Conservation (phyloP, 192 early-diverging fungal genomes). For the Backusella parvicylindrica region DNA sequence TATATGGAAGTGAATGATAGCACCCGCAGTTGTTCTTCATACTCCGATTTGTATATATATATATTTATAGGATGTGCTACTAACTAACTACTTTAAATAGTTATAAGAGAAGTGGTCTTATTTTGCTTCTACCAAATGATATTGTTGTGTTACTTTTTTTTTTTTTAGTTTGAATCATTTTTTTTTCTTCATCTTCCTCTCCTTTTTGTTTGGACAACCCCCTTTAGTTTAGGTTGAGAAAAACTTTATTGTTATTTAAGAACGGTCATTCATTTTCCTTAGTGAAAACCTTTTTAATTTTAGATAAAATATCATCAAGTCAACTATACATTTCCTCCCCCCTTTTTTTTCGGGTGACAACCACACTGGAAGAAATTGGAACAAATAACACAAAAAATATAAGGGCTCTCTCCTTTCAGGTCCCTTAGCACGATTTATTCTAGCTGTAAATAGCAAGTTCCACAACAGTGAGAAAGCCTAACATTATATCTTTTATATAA, state of each 20-base stretch:
- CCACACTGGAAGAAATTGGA: neutral
- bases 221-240: neutral
- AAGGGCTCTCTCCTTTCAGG: neutral
- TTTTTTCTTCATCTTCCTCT: neutral
- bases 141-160: neutral
- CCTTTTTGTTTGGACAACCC: neutral
- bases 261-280: neutral
- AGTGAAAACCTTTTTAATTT: neutral
- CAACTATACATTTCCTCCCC: neutral
- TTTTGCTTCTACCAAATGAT: neutral
- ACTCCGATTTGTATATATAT: neutral
- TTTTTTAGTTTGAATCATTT: neutral
- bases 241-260: neutral
- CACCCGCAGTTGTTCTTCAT: neutral
- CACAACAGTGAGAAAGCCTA: neutral
- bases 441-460: neutral
- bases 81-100: neutral
- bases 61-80: neutral
- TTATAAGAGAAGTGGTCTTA: neutral
- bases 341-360: neutral
- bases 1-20: neutral
- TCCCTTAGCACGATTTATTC: neutral
- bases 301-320: neutral
- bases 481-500: neutral
- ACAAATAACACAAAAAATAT: neutral